Evolutionary conservation across 805 yeast species (phyloP), one percentile per base, ranked within the genome.

Genomic region (Nakazawaea laoshanensis): DNA sequence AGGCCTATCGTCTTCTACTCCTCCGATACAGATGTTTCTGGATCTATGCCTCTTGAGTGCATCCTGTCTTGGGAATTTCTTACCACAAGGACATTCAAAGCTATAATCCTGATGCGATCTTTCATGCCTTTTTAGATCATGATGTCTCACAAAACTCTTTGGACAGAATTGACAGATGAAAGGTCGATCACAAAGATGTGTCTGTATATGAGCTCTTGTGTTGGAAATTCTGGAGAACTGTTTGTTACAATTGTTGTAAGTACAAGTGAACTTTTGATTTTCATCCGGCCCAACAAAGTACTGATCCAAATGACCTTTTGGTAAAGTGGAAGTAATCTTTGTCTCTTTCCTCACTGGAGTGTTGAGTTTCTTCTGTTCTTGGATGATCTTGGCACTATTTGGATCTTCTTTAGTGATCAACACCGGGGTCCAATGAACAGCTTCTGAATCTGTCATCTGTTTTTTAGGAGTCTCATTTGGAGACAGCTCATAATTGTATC

Each of bases 161-260:
- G 73, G 69, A 55, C 99, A 92, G 27, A 65, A 65, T 3, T 63
- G 62, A 59, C 99, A 92, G 0, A 68, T 61, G 56, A 85, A 89
- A 1, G 99, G 99, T 42, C 96, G 65, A 53, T 94, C 98, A 52
- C 89, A 78, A 31, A 92, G 59, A 63, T 92, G 99, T 1, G 98
- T 92, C 53, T 92, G 98, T 36, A 92, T 88, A 54, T 92, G 99
- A 0, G 96, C 85, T 41, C 97, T 65, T 9, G 86, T 85, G 48
- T 92, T 92, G 56, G 94, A 94, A 29, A 95, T 67, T 49, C 98
- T 67, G 6, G 87, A 76, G 57, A 92, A 89, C 35, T 69, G 61
- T 57, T 92, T 87, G 7, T 83, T 81, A 58, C 99, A 92, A 35
- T 67, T 66, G 11, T 80, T 71, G 54, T 65, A 89, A 38, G 70